Percentiles rank a stretch among this genome's conserved stretches.
These are phyloP conservation scores for Clonostachys rosea DNA, from an alignment of 2,329 filamentous ascomycete genomes.

Conservation along the genomic window DNA sequence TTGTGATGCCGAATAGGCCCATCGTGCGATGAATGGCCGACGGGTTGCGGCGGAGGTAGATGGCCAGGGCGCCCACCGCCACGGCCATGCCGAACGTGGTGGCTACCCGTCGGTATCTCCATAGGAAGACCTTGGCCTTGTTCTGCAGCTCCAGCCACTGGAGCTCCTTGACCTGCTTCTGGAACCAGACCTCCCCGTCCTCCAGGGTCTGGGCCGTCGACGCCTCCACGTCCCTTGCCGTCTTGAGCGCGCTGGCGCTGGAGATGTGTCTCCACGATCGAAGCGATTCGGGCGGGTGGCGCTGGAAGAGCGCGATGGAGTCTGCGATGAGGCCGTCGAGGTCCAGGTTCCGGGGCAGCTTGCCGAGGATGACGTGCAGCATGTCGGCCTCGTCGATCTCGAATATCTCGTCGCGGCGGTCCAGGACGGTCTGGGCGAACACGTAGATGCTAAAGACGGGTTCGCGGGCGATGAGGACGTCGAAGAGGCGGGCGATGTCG, in stretches of 20 bases:
- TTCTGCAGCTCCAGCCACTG: conserved; percentile 50
- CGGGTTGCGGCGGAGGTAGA: conserved; percentile 56
- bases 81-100: conserved; percentile 60
- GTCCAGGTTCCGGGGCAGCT: conserved; percentile 76
- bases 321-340: conserved; percentile 71
- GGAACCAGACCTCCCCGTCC: conserved; percentile 65
- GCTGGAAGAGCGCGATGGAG: conserved; percentile 58
- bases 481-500: conserved; percentile 86
- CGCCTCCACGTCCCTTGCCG: conserved; percentile 52
- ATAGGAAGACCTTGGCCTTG: conserved; percentile 32
- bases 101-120: conserved; percentile 62
- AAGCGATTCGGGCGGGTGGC: conserved; percentile 68
- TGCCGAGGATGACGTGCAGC: conserved; percentile 82
- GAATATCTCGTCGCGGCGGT: conserved; percentile 78
- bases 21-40: conserved; percentile 15
- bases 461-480: conserved; percentile 82
- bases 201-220: conserved; percentile 52
- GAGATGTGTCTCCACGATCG: conserved; percentile 71
- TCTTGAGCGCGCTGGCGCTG: conserved; percentile 77
- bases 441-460: conserved; percentile 89
- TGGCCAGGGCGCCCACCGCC: conserved; percentile 61
- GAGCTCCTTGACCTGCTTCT: conserved; percentile 69
- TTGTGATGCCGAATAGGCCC: conserved; percentile 10
- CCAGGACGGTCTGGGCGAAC: conserved; percentile 82
- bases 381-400: conserved; percentile 92